Percentiles rank a stretch among this genome's conserved stretches.
Evolutionary conservation across 164 flowering plant species (phyloP).

Genomic region (Dillenia turbinata): DNA sequence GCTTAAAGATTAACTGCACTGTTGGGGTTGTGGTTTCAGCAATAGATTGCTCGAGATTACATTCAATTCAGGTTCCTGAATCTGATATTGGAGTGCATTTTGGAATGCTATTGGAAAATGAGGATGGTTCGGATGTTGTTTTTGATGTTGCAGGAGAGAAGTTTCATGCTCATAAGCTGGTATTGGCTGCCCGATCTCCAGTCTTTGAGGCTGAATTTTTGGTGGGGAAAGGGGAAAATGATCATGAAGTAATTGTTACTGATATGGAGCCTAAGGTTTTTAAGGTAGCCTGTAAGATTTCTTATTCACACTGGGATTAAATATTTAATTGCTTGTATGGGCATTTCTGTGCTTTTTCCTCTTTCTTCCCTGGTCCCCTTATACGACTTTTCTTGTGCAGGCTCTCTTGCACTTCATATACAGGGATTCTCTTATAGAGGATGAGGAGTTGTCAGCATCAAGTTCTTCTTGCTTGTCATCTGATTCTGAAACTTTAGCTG

Average conservation of each 20-base stretch:
- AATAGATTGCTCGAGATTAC: conserved; percentile 48
- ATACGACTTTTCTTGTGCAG: conserved; percentile 29
- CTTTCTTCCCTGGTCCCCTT: background rate
- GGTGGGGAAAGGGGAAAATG: conserved; percentile 35
- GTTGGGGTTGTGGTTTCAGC: conserved; percentile 87
- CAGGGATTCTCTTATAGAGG: conserved; percentile 65
- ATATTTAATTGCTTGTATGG: no score
- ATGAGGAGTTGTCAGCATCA: conserved; percentile 48
- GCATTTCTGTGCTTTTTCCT: background rate
- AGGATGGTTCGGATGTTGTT: conserved; percentile 73
- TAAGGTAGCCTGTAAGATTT: conserved; percentile 40
- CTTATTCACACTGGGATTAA: no score
- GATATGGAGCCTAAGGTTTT: conserved; percentile 84
- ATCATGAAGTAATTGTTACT: conserved; percentile 37
- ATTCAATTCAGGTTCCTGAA: conserved; percentile 58
- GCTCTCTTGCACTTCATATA: conserved; percentile 88
- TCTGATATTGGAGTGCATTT: conserved; percentile 76
- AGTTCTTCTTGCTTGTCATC: conserved; percentile 45
- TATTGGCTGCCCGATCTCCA: conserved; percentile 84
- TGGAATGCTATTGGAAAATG: conserved; percentile 69
- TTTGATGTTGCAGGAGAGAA: conserved; percentile 69
- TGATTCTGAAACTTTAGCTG: conserved; percentile 55
- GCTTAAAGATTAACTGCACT: conserved; percentile 68
- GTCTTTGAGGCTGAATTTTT: conserved; percentile 52
- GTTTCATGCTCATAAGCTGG: conserved; percentile 83